Evolutionary conservation across 75 land plant species (phyloP).

Genomic region (Larix kaempferi): DNA sequence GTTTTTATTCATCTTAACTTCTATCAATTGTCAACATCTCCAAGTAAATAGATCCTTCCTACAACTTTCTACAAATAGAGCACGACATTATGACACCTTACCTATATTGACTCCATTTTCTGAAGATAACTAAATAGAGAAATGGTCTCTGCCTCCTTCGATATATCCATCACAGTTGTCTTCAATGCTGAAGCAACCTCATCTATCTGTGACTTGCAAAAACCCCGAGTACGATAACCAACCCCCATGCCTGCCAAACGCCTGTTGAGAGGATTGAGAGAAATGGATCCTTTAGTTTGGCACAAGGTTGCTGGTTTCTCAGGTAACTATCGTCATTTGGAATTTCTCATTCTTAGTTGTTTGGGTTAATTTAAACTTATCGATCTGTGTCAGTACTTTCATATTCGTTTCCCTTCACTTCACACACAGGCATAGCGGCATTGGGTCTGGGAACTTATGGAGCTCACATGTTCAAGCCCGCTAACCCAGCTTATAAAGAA

Average conservation of each 20-base stretch:
- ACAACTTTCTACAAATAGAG: no score
- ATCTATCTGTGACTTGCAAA: no score
- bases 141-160: no score
- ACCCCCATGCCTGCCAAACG: background rate
- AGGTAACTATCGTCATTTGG: slow-evolving; percentile 31
- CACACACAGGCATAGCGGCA: slow-evolving; percentile 70
- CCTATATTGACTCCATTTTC: no score
- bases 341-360: background rate
- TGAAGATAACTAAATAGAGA: no score
- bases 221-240: no score
- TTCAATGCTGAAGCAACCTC: no score
- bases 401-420: background rate
- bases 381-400: background rate
- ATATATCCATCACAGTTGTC: no score
- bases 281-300: slow-evolving; percentile 69
- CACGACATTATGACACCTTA: no score
- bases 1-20: no score
- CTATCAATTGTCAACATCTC: no score
- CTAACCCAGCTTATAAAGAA: slow-evolving; percentile 75
- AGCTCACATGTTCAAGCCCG: slow-evolving; percentile 74
- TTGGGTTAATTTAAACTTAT: background rate
- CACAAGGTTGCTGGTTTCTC: slow-evolving; percentile 86
- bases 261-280: background rate
- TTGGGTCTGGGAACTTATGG: slow-evolving; percentile 87
- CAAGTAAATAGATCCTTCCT: no score